Conservation (phyloP, 345 rosid genomes). For the Erysimum cheiranthoides region DNA sequence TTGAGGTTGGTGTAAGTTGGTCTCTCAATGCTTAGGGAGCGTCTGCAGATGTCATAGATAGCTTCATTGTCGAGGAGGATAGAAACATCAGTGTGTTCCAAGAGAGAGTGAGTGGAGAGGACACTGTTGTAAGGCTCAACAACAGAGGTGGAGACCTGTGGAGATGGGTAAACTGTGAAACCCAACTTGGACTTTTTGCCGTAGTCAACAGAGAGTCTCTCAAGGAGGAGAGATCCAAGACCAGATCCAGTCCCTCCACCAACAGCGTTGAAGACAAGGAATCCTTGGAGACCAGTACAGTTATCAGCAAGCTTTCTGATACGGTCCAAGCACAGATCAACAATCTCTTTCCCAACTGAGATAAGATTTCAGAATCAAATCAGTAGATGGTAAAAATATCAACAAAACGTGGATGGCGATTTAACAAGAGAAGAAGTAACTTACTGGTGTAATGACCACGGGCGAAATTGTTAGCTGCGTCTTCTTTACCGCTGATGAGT, state of each 20-base stretch:
- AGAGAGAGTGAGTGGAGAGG: slow-evolving; percentile 72
- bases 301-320: slow-evolving; percentile 81
- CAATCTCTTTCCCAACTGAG: slow-evolving; percentile 81
- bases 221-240: slow-evolving; percentile 77
- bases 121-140: slow-evolving; percentile 87
- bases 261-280: slow-evolving; percentile 80
- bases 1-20: slow-evolving; percentile 83
- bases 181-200: slow-evolving; percentile 78
- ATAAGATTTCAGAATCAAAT: neutral
- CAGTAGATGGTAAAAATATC: neutral
- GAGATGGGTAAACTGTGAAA: slow-evolving; percentile 84
- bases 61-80: slow-evolving; percentile 59
- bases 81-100: slow-evolving; percentile 79
- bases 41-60: slow-evolving; percentile 76
- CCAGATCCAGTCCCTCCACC: slow-evolving; percentile 92
- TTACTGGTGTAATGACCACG: slow-evolving; percentile 86
- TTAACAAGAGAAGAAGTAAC: neutral
- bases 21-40: slow-evolving; percentile 73
- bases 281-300: slow-evolving; percentile 87
- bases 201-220: slow-evolving; percentile 76
- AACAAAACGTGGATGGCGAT: neutral
- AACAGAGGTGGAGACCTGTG: slow-evolving; percentile 78
- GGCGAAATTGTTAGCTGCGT: slow-evolving; percentile 86
- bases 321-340: slow-evolving; percentile 78
- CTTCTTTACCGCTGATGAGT: slow-evolving; percentile 82